A percentile compares a stretch with the other conserved stretches of the same genome.
Evolutionary conservation across 768 basidiomycete genomes (phyloP).

Genomic region (Suillus cothurnatus): DNA sequence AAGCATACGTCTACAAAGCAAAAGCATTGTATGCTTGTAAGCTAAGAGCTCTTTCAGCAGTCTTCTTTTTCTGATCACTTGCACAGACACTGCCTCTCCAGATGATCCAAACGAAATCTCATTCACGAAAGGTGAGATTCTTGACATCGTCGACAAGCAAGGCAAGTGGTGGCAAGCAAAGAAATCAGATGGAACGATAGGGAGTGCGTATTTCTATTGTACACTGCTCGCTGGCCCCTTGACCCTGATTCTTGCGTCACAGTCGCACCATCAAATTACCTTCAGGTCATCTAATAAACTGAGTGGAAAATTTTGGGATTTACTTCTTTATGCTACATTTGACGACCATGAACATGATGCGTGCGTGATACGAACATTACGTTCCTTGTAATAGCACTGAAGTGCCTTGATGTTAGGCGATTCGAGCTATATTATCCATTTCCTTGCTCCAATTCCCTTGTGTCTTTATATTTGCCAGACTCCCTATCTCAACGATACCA

Average conservation of each 20-base stretch:
- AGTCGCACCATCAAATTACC: conserved; percentile 88
- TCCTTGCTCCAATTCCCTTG: conserved; percentile 16
- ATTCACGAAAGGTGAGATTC: conserved; percentile 87
- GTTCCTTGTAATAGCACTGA: conserved; percentile 32
- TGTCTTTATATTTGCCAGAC: conserved; percentile 26
- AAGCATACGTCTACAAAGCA: conserved; percentile 69
- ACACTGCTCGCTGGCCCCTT: conserved; percentile 12
- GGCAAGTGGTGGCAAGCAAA: conserved; percentile 94
- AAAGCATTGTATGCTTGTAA: conserved; percentile 90
- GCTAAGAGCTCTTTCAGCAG: conserved; percentile 30
- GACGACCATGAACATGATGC: conserved; percentile 31
- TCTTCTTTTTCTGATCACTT: conserved; percentile 23
- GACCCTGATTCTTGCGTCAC: conserved; percentile 9
- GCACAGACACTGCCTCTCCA: conserved; percentile 83
- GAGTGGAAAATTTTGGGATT: conserved; percentile 14
- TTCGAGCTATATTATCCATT: conserved; percentile 32
- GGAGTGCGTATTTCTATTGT: conserved; percentile 58
- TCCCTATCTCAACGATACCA: conserved; percentile 32
- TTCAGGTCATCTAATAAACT: conserved; percentile 67
- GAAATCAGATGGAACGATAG: conserved; percentile 72
- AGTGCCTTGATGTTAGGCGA: conserved; percentile 27
- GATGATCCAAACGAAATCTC: conserved; percentile 98
- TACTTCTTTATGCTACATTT: conserved; percentile 14
- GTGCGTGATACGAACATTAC: conserved; percentile 34
- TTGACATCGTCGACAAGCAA: conserved; percentile 91